These are phyloP conservation scores for Aspergillus jensenii DNA, from an alignment of 2,329 filamentous ascomycete genomes.

Conservation along the genomic window DNA sequence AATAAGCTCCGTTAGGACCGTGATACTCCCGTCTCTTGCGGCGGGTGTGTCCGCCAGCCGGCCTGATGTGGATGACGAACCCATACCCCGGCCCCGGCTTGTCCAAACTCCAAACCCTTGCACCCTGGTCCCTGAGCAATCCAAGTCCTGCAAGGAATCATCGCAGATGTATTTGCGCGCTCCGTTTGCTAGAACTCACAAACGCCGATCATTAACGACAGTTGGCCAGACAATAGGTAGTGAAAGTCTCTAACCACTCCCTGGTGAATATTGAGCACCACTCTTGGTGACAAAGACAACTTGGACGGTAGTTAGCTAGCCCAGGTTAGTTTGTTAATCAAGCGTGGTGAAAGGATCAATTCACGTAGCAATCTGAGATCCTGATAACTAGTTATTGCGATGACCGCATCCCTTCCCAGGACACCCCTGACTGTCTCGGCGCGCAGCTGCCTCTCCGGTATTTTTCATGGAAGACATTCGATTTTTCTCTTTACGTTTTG, in stretches of 20 bases:
- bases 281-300: background rate
- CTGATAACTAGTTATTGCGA: background rate
- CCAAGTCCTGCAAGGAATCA: background rate
- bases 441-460: background rate
- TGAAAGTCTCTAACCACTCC: too few relatives aligned
- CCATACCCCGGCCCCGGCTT: background rate
- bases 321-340: background rate
- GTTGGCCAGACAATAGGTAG: too few relatives aligned
- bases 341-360: background rate
- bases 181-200: background rate
- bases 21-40: background rate
- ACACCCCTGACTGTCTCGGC: background rate
- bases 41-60: background rate
- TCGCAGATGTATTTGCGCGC: background rate
- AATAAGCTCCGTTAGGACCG: background rate
- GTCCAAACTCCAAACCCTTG: background rate
- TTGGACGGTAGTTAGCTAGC: too few relatives aligned
- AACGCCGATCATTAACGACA: background rate
- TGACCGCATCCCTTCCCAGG: background rate
- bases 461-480: background rate
- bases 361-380: background rate
- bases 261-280: background rate
- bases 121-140: background rate
- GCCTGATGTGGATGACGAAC: background rate
- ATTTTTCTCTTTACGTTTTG: too few relatives aligned